Base-by-base conservation (phyloP, 257 asterid species). In the Penstemon barbatus region DNA sequence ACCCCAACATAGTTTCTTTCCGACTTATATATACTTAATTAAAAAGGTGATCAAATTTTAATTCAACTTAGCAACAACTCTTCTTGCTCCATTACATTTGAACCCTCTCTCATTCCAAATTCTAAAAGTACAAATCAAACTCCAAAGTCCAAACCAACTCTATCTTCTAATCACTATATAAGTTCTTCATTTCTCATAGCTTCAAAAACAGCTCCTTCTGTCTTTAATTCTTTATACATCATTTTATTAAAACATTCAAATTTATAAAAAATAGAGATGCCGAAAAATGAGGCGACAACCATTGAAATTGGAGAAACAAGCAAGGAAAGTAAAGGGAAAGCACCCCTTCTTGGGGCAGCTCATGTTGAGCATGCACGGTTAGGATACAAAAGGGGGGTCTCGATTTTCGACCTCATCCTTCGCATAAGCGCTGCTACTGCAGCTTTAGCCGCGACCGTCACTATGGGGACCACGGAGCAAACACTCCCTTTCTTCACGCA, bases 401-500 rank as follows among this genome's bases (percentile, higher is more conserved):
- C 96, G 0, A 81, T 92, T 15, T 90, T 92, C 74, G 96, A 87
- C 79, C 85, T 92, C 13, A 73, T 92, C 57, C 86, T 92, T 40
- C 84, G 98, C 13, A 53, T 88, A 38, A 63, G 87, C 7, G 95
- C 96, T 0, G 79, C 76, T n/a, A 80, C 86, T 0, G 79, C 91
- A 0, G 90, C 93, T 50, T 68, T 89, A 46, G 93, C 78, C 15
- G 91, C 98, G 43, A 74, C 95, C 25, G 72, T 88, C 15, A 40
- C 79, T 72, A 92, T 92, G 98, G 96, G 82, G 52, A 90, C 96
- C 46, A 57, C 95, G n/a, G 88, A 90, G 60, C 82, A 92, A 64
- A 88, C 95, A 3, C 96, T 90, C n/a, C 98, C 97, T 0, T 90
- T 92, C 71, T 87, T 86, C 86, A 89, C 95, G 15, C 98, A 90